Evolutionary conservation across 306 rosid genomes (phyloP), one percentile per base, ranked within the genome.

Genomic region (Castanea mollissima): DNA sequence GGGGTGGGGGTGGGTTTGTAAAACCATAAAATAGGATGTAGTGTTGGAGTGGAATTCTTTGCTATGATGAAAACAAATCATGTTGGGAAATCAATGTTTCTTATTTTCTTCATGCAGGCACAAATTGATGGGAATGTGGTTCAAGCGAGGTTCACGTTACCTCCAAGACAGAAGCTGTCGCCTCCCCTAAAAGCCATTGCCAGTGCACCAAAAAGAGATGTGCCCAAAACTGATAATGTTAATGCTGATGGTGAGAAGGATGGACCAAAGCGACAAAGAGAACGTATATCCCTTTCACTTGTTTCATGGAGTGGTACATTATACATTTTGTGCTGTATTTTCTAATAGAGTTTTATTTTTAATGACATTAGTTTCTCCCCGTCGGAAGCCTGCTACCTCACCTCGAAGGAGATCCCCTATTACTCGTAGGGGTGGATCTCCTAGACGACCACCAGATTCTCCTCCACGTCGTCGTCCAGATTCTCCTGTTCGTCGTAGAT

Each of bases 121-220:
- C 98, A 96, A 83, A 96, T 96, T 71, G 99, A 96, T 91, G 99
- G 99, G 44, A 96, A 93, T 79, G 87, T 91, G 38, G 74, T 96
- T 75, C 89, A 91, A 80, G 94, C 98, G 49, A 96, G 91, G 84
- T 96, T 96, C 85, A 93, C 99, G 34, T 87, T 96, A 70, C 94
- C 97, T 76, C 94, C 88, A 41, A 81, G 97, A 38, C 98, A 90
- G 83, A 93, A 87, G 85, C 89, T 82, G 52, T 86, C 98, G 11
- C 90, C 97, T 23, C 92, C 93, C 25, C 88, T 98, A 60, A 91
- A 90, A 82, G 67, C 94, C 64, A 49, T 83, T 73, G 84, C 89
- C 18, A n/a, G 81, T 82, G 90, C 88, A 79, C 87, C 93, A 14
- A 96, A 89, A 88, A 87, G 93, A 83, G 98, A 91, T 34, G 85